Evolutionary conservation across 768 basidiomycete genomes (phyloP).

Genomic region (Dendrothele bispora): DNA sequence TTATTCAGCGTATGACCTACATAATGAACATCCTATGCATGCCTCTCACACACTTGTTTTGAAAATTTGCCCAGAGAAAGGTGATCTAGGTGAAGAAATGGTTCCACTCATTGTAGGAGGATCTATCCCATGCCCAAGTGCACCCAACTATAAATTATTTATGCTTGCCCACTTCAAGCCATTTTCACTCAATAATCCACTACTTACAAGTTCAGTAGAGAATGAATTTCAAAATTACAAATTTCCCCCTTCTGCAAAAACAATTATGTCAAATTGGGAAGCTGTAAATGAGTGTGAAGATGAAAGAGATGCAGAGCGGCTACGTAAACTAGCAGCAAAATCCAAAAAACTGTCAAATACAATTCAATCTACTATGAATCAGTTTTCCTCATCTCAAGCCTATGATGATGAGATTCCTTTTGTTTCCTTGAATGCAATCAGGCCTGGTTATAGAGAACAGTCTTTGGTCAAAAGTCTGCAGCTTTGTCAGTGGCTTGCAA

Average conservation of each 20-base stretch:
- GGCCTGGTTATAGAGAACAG: conserved; percentile 2
- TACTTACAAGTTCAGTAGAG: not conserved
- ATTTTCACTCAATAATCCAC: conserved; percentile 1
- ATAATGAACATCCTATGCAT: conserved; percentile 11
- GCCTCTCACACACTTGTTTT: conserved; percentile 14
- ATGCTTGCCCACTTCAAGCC: conserved; percentile 21
- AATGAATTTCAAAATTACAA: no score
- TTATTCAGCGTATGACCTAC: not conserved
- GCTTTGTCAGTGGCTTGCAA: no score
- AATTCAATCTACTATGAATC: no score
- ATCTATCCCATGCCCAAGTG: not conserved
- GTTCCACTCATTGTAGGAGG: not conserved
- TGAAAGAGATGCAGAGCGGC: conserved; percentile 28
- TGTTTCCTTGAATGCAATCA: no score
- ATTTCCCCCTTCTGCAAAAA: no score
- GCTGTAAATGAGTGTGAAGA: conserved; percentile 33
- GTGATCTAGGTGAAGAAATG: not conserved
- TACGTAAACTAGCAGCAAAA: conserved; percentile 11
- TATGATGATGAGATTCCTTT: no score
- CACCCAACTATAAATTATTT: conserved; percentile 7
- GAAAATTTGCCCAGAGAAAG: conserved; percentile 10
- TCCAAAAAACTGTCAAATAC: no score
- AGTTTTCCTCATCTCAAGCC: no score
- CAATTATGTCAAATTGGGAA: conserved; percentile 31
- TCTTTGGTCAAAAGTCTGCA: not conserved